Conservation (phyloP, 2,329 filamentous ascomycete genomes). For the Sporothrix humicola region DNA sequence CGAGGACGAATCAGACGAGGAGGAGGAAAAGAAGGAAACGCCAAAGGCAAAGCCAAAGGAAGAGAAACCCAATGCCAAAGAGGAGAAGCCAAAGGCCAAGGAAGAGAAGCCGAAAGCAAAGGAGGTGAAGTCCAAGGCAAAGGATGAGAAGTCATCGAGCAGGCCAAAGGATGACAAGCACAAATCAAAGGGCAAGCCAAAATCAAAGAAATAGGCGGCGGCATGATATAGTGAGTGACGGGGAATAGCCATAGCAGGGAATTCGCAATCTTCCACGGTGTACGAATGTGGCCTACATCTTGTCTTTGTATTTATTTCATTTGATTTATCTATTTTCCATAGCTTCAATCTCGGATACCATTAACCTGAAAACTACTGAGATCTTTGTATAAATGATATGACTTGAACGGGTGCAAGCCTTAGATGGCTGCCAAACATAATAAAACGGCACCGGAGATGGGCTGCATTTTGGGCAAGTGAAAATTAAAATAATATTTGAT, state of each 20-base stretch:
- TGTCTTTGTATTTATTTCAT: neutral
- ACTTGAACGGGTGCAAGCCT: neutral
- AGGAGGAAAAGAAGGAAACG: slow-evolving; percentile 42
- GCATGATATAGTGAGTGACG: neutral
- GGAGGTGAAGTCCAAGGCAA: slow-evolving; percentile 11
- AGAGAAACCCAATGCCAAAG: slow-evolving; percentile 41
- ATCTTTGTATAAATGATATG: neutral
- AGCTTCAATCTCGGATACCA: slow-evolving; percentile 4
- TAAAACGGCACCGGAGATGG: neutral
- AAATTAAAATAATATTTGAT: neutral
- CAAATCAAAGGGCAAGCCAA: slow-evolving; percentile 1
- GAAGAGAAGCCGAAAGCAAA: slow-evolving; percentile 37
- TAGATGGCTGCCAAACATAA: neutral
- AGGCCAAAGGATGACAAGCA: slow-evolving; percentile 3
- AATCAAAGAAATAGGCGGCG: slow-evolving; percentile 9
- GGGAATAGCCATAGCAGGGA: neutral
- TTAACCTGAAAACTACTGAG: neutral
- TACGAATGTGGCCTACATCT: neutral
- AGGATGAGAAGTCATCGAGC: slow-evolving; percentile 3
- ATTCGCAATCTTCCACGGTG: neutral
- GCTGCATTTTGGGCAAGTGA: neutral
- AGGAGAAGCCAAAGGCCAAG: slow-evolving; percentile 41
- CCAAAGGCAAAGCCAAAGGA: slow-evolving; percentile 29
- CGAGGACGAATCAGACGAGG: slow-evolving; percentile 41
- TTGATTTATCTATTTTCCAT: neutral